These are phyloP conservation scores for Moesziomyces antarcticus DNA, from an alignment of 1,284 basidiomycete genomes.

Conservation along the genomic window DNA sequence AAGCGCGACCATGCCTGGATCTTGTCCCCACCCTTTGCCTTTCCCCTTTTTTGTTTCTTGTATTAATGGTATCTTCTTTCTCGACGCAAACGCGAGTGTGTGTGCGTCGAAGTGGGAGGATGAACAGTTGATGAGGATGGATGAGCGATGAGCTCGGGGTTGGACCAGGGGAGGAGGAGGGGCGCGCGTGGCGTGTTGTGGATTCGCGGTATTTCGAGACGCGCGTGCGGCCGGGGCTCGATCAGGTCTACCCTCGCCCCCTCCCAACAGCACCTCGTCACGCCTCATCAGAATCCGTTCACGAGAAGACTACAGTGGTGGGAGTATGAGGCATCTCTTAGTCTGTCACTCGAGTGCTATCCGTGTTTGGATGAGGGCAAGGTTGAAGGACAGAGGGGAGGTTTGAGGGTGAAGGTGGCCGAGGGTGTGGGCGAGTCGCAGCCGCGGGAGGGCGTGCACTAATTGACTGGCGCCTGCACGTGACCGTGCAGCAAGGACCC, in stretches of 20 bases:
- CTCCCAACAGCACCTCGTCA: not conserved
- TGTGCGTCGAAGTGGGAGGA: not conserved
- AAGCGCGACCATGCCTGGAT: conserved; percentile 1
- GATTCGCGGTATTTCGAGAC: conserved; percentile 9
- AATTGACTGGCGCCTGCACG: conserved; percentile 46
- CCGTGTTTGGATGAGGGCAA: too few relatives aligned
- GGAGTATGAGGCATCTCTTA: too few relatives aligned
- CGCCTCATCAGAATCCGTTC: not conserved
- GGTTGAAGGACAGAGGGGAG: too few relatives aligned
- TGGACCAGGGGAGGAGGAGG: not conserved
- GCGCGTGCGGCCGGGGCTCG: conserved; percentile 3
- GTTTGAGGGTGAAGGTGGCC: too few relatives aligned
- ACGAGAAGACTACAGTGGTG: too few relatives aligned
- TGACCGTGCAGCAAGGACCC: conserved; percentile 45
- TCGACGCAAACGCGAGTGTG: conserved; percentile 9
- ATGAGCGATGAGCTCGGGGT: not conserved
- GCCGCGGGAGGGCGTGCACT: conserved; percentile 24
- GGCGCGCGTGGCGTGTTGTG: conserved; percentile 13
- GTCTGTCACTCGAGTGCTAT: too few relatives aligned
- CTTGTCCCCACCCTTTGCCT: conserved; percentile 8
- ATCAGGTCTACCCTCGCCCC: conserved; percentile 3
- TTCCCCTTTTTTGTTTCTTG: conserved; percentile 41
- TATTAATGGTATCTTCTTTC: conserved; percentile 51
- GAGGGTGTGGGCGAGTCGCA: too few relatives aligned
- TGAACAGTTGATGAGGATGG: conserved; percentile 2